phyloP scores from a whole-genome alignment of 1,284 basidiomycete genomes.

The Clitocybe nebularis region DNA sequence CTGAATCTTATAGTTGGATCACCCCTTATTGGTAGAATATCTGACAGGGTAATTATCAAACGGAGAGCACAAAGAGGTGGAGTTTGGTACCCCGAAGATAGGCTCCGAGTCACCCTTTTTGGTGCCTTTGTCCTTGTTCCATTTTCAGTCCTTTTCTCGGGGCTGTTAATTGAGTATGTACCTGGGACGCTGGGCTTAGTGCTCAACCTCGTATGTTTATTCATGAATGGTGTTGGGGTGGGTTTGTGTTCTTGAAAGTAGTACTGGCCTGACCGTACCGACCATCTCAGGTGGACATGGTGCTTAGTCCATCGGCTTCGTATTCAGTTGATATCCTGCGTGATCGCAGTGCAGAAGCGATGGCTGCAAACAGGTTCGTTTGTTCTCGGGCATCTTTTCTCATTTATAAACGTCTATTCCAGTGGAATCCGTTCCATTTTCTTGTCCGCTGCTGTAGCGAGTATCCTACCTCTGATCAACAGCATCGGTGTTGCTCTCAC shows the following conservation, averaged over 20 bases:
- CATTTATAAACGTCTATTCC: neutral
- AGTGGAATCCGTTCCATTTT: constrained; percentile 27
- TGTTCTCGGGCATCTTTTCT: neutral
- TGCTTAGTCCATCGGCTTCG: constrained; percentile 19
- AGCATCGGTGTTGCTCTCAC: constrained; percentile 27
- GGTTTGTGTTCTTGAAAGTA: constrained; percentile 19
- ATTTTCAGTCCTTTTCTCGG: constrained; percentile 12
- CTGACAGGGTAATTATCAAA: constrained; percentile 24
- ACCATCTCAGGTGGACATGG: constrained; percentile 22
- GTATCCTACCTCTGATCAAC: constrained; percentile 31
- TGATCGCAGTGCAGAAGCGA: constrained; percentile 33
- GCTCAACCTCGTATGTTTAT: constrained; percentile 29
- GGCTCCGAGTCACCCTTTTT: constrained; percentile 15
- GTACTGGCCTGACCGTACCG: too few relatives aligned
- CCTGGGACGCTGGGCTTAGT: constrained; percentile 23
- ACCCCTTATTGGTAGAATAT: constrained; percentile 27
- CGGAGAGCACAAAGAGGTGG: constrained; percentile 23
- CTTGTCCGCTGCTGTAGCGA: constrained; percentile 29
- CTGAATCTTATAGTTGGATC: constrained; percentile 24
- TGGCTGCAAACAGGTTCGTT: constrained; percentile 22
- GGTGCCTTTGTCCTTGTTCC: constrained; percentile 15
- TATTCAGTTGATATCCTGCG: constrained; percentile 28
- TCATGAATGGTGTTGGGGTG: constrained; percentile 39
- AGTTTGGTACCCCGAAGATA: constrained; percentile 21
- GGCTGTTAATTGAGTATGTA: constrained; percentile 17